Evolutionary conservation across 2,329 filamentous ascomycete species (phyloP).

Genomic region (Paramyrothecium sp.): DNA sequence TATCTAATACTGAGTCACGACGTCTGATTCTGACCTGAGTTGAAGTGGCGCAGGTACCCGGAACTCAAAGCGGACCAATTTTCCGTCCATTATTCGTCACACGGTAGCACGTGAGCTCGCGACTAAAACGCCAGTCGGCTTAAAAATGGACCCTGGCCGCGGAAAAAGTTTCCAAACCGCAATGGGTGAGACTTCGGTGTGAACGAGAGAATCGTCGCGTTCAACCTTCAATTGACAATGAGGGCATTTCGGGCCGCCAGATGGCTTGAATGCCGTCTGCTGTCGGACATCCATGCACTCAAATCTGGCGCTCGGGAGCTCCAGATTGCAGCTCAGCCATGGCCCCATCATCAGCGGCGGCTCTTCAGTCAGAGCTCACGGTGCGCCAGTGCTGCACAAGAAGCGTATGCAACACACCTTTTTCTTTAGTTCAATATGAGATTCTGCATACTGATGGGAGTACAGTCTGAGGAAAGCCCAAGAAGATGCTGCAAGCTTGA

Average conservation of each 20-base stretch:
- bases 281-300: conserved; percentile 24
- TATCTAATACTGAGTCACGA: too few species aligned
- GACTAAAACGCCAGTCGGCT: conserved; percentile 4
- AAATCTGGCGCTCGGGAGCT: conserved; percentile 23
- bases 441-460: conserved; percentile 11
- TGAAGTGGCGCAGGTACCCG: too few species aligned
- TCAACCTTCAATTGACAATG: conserved; percentile 27
- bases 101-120: conserved; percentile 15
- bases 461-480: conserved; percentile 50
- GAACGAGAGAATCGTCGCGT: background rate
- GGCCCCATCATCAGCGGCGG: conserved; percentile 22
- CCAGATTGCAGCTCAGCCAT: conserved; percentile 19
- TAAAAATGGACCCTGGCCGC: conserved; percentile 11
- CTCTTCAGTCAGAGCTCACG: conserved; percentile 30
- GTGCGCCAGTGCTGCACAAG: conserved; percentile 34
- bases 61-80: too few species aligned
- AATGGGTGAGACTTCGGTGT: conserved; percentile 6
- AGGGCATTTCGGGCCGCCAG: conserved; percentile 36
- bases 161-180: conserved; percentile 16
- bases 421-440: background rate
- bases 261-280: conserved; percentile 39
- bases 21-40: too few species aligned
- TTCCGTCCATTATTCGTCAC: background rate
- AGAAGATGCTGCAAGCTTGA: conserved; percentile 50
- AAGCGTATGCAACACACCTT: conserved; percentile 31